These are phyloP conservation scores for Epichloe aotearoae DNA, from an alignment of 2,329 filamentous ascomycete species.

Conservation along the genomic window DNA sequence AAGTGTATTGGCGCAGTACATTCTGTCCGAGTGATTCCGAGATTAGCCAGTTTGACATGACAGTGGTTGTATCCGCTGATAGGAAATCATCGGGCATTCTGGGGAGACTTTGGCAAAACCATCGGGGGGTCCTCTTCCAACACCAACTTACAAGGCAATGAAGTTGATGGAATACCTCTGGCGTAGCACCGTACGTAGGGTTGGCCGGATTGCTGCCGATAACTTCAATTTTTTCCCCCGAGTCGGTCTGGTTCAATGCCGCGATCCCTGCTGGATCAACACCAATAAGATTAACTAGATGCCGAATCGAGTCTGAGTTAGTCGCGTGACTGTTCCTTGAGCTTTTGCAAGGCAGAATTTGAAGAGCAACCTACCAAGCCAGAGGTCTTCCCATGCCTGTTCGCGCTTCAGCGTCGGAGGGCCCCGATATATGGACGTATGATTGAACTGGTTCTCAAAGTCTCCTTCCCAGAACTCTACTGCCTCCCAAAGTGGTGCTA, in stretches of 20 bases:
- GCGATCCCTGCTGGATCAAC: background rate
- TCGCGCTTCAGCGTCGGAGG: background rate
- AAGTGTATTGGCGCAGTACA: constrained; percentile 2
- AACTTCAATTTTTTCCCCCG: background rate
- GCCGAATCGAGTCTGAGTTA: background rate
- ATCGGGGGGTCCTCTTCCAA: too few relatives aligned
- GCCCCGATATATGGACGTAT: background rate
- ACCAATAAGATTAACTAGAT: background rate
- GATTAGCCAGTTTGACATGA: background rate
- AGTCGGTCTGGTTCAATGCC: background rate
- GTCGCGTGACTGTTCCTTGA: background rate
- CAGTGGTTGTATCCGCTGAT: too few relatives aligned
- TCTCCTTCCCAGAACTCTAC: constrained; percentile 3
- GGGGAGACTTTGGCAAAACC: too few relatives aligned
- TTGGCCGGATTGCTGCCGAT: background rate
- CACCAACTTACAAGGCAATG: constrained; percentile 1
- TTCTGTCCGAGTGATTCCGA: background rate
- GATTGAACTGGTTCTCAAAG: constrained; percentile 1
- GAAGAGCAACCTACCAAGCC: background rate
- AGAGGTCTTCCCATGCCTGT: background rate
- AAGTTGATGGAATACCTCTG: background rate
- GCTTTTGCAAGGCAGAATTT: background rate
- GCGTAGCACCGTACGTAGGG: background rate
- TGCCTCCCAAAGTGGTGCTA: constrained; percentile 2
- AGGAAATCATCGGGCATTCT: too few relatives aligned